Evolutionary conservation across 2,329 filamentous ascomycete genomes (phyloP).

Genomic region (Canariomyces notabilis): DNA sequence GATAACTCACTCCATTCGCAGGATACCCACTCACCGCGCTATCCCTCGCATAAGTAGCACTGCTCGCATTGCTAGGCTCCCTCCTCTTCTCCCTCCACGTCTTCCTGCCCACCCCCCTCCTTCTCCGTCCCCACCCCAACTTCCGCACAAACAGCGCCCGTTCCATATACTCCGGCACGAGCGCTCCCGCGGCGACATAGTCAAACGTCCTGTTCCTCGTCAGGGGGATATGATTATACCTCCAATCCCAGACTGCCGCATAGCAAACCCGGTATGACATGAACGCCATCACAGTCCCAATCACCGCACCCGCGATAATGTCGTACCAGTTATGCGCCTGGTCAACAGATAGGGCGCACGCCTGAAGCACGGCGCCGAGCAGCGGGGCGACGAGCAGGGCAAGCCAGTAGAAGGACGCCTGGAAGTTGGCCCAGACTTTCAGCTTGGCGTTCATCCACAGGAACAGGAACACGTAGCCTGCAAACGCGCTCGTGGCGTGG

Average conservation of each 20-base stretch:
- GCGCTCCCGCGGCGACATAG: constrained; percentile 12
- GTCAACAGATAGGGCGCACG: constrained; percentile 58
- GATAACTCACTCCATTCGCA: neutral
- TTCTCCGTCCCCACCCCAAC: constrained; percentile 21
- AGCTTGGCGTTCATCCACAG: constrained; percentile 69
- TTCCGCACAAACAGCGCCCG: constrained; percentile 17
- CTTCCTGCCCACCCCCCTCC: constrained; percentile 2
- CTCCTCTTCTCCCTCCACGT: constrained; percentile 7
- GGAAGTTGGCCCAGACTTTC: constrained; percentile 63
- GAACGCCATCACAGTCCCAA: constrained; percentile 58
- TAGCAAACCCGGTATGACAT: constrained; percentile 61
- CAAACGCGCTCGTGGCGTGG: constrained; percentile 60
- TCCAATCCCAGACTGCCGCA: constrained; percentile 62
- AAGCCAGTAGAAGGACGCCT: constrained; percentile 64
- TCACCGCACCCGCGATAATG: constrained; percentile 54
- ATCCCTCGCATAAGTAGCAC: constrained; percentile 11
- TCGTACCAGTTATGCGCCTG: constrained; percentile 68
- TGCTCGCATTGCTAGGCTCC: constrained; percentile 8
- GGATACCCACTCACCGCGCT: neutral
- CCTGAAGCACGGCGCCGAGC: constrained; percentile 55
- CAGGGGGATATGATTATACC: constrained; percentile 61
- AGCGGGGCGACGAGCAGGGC: constrained; percentile 53
- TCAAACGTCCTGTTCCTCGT: constrained; percentile 31
- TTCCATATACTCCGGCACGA: constrained; percentile 9
- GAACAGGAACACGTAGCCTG: constrained; percentile 58